Evolutionary conservation across 2,329 filamentous ascomycete genomes (phyloP), one percentile per base, ranked within the genome.

Genomic region (Colletotrichum tanaceti): DNA sequence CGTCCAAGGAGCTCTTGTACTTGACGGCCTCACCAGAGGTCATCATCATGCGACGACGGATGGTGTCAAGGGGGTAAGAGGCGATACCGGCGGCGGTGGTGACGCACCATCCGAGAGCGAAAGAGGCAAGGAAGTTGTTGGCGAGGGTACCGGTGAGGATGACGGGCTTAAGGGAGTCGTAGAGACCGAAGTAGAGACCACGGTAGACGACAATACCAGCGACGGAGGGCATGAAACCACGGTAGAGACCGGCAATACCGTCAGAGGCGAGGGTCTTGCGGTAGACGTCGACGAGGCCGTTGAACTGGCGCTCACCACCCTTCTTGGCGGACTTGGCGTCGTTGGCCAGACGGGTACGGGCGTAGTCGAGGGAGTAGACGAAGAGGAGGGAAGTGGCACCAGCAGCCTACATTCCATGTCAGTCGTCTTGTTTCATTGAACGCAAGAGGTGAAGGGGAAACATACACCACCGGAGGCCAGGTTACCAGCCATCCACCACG

Each of bases 31-130:
- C 87, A 86, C 89, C 89, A 74, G 87, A 91, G 79, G 96, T 99
- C 96, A 99, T 99, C 96, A 99, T 99, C 96, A 99, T 99, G 88
- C 96, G 96, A 91, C 96, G 94, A 90, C 96, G 96, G 89, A 99
- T 94, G 82, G 96, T 99, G 87, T 99, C 96, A 82, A 99, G 94
- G 88, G 96, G 96, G 90, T 99, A 99, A 81, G 96, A 98, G 87
- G 96, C 96, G 85, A 99, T 97, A 97, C 96, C 96, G 85, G 96
- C 96, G 97, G 92, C 96, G 84, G 96, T 99, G 88, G 96, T 99
- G 90, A 99, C 96, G 85, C 89, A 87, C 96, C 96, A 99, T 83
- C 96, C 96, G 85, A 99, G 96, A 82, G 89, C 81, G 94, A 99
- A 99, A 77, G 96, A 99, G 84, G 96, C 96, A 80, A 99, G 88